A percentile compares a stretch with the other conserved stretches of the same genome.
Evolutionary conservation across 495 filamentous ascomycete genomes (phyloP).

Genomic region (Penicillium maclennaniae): DNA sequence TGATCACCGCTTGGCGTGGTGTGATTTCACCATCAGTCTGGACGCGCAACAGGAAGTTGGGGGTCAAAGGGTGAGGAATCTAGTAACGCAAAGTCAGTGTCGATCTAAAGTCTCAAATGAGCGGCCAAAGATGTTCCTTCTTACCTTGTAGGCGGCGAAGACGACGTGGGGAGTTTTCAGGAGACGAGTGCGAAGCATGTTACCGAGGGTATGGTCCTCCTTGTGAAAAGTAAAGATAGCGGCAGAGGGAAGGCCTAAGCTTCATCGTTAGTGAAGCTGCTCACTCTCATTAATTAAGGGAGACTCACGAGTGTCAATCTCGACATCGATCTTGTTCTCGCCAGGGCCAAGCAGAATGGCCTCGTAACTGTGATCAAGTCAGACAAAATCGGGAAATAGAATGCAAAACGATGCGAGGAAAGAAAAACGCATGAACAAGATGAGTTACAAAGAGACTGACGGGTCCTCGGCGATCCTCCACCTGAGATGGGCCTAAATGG

Average conservation of each 20-base stretch:
- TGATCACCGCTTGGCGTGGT: constrained; percentile 80
- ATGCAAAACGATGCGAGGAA: neutral
- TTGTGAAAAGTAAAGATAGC: constrained; percentile 92
- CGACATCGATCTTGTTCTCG: constrained; percentile 88
- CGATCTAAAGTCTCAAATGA: neutral
- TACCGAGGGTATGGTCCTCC: constrained; percentile 95
- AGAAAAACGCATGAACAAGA: neutral
- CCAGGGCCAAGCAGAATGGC: constrained; percentile 79
- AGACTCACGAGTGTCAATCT: constrained; percentile 76
- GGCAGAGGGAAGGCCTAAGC: constrained; percentile 68
- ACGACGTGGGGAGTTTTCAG: constrained; percentile 72
- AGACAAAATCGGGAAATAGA: neutral
- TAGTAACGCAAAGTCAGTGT: constrained; percentile 24
- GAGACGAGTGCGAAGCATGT: constrained; percentile 78
- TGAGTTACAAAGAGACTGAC: constrained; percentile 13
- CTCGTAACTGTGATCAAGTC: constrained; percentile 65
- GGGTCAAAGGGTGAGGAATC: constrained; percentile 80
- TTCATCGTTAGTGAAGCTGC: neutral
- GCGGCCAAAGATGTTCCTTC: constrained; percentile 3
- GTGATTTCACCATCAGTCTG: constrained; percentile 87
- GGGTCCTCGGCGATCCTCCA: constrained; percentile 16
- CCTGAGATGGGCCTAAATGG: neutral
- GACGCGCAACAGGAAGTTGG: constrained; percentile 80
- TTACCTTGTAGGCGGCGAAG: constrained; percentile 85
- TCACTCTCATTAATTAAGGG: neutral